phyloP scores from a whole-genome alignment of 2,329 filamentous ascomycete species.

The Fragosphaeria purpurea region DNA sequence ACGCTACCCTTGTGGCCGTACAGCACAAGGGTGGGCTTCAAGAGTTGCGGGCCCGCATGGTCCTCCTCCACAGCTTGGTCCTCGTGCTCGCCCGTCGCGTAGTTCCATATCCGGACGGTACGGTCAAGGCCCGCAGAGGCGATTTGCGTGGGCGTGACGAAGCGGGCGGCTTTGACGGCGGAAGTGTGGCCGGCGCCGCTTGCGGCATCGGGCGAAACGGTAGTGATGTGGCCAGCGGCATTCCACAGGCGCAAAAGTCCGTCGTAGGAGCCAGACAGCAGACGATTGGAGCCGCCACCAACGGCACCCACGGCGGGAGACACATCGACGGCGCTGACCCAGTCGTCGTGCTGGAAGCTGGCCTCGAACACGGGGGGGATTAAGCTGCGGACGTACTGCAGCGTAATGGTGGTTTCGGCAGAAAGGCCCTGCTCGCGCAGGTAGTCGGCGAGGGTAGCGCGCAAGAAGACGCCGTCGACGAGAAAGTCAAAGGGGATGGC shows the following conservation, averaged over 20 bases:
- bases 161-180: constrained; percentile 73
- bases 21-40: constrained; percentile 15
- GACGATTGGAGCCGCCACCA: constrained; percentile 36
- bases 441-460: constrained; percentile 83
- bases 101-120: constrained; percentile 84
- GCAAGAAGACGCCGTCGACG: constrained; percentile 85
- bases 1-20: constrained; percentile 45
- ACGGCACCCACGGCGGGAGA: constrained; percentile 57
- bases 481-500: constrained; percentile 88
- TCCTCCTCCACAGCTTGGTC: constrained; percentile 56
- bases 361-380: constrained; percentile 82
- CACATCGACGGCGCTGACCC: constrained; percentile 82
- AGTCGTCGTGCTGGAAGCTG: constrained; percentile 95
- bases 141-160: constrained; percentile 67
- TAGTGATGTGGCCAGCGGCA: constrained; percentile 72
- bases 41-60: constrained; percentile 54
- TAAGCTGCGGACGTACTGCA: constrained; percentile 89
- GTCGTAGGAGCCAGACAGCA: constrained; percentile 91
- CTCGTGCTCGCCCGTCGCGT: constrained; percentile 55
- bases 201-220: constrained; percentile 57
- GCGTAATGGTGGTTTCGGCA: constrained; percentile 71
- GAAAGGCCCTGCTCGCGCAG: constrained; percentile 78
- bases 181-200: constrained; percentile 61
- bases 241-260: constrained; percentile 85
- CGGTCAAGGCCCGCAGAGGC: constrained; percentile 78